These are phyloP conservation scores for Mycena albidolilacea DNA, from an alignment of 768 basidiomycete genomes.

Conservation along the genomic window DNA sequence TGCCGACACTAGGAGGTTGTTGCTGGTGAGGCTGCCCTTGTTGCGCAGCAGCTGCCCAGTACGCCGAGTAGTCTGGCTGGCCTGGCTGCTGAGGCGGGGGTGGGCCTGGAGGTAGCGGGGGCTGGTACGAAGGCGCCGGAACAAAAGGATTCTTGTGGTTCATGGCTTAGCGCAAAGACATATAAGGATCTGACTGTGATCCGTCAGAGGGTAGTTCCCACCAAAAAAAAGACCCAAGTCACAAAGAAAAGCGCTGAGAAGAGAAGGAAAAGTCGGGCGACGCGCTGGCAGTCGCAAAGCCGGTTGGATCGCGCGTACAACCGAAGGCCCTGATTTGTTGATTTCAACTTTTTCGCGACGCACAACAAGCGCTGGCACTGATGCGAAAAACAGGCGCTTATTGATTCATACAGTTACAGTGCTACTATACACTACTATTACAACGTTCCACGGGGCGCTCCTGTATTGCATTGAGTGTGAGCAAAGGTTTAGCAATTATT, in stretches of 20 bases:
- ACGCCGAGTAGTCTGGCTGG: constrained; percentile 83
- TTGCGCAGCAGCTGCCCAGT: constrained; percentile 72
- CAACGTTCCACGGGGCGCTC: constrained; percentile 37
- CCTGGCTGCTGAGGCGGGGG: constrained; percentile 79
- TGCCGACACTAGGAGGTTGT: constrained; percentile 64
- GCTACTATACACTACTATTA: neutral
- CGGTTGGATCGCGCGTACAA: neutral
- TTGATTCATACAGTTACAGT: neutral
- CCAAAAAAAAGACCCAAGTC: constrained; percentile 7
- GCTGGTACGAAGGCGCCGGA: constrained; percentile 79
- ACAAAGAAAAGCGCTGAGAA: constrained; percentile 4
- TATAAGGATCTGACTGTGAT: constrained; percentile 20
- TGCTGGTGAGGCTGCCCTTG: constrained; percentile 58
- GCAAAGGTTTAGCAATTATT: neutral
- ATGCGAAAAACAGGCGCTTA: neutral
- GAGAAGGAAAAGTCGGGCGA: neutral
- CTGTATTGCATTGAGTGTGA: neutral
- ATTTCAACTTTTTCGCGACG: constrained; percentile 9
- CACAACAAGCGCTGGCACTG: constrained; percentile 4
- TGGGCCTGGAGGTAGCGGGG: constrained; percentile 85
- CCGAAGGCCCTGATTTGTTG: constrained; percentile 3
- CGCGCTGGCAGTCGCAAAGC: too few relatives aligned
- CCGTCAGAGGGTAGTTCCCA: constrained; percentile 7
- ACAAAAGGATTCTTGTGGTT: constrained; percentile 87
- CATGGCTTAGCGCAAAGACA: constrained; percentile 57